A percentile compares a stretch with the other conserved stretches of the same genome.
These are phyloP conservation scores for Boletus reticuloceps DNA, from an alignment of 768 basidiomycete genomes.

Conservation along the genomic window DNA sequence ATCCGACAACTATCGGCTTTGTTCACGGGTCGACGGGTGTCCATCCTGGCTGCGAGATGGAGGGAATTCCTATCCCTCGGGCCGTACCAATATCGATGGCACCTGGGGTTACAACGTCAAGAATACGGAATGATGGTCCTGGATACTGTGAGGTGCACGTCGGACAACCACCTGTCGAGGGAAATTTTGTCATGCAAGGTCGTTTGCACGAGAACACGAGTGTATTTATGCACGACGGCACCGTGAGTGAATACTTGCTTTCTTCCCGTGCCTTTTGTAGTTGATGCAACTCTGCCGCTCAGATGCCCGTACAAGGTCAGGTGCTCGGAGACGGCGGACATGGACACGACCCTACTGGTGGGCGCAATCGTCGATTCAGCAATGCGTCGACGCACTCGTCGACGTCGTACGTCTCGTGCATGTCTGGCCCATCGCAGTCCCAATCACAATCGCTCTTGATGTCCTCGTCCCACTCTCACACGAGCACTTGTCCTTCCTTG, in stretches of 20 bases:
- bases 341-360: not conserved
- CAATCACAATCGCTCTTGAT: conserved; percentile 15
- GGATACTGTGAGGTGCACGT: conserved; percentile 1
- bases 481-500: conserved; percentile 17
- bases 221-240: not conserved
- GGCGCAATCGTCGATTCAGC: conserved; percentile 16
- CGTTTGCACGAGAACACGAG: not conserved
- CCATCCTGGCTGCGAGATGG: not conserved
- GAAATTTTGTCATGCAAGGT: not conserved
- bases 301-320: conserved; percentile 6
- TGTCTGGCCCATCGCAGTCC: conserved; percentile 19
- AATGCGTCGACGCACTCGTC: conserved; percentile 18
- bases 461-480: conserved; percentile 16
- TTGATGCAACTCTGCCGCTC: not conserved
- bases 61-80: conserved; percentile 1
- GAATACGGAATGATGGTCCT: not conserved
- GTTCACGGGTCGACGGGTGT: not conserved
- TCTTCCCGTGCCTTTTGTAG: not conserved
- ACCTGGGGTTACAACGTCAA: not conserved
- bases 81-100: conserved; percentile 7
- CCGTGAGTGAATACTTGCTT: conserved; percentile 6
- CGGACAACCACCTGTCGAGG: not conserved
- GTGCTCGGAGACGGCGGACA: not conserved
- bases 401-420: conserved; percentile 19
- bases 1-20: not conserved